Evolutionary conservation across 345 rosid species (phyloP).

Genomic region (Turnera subulata): DNA sequence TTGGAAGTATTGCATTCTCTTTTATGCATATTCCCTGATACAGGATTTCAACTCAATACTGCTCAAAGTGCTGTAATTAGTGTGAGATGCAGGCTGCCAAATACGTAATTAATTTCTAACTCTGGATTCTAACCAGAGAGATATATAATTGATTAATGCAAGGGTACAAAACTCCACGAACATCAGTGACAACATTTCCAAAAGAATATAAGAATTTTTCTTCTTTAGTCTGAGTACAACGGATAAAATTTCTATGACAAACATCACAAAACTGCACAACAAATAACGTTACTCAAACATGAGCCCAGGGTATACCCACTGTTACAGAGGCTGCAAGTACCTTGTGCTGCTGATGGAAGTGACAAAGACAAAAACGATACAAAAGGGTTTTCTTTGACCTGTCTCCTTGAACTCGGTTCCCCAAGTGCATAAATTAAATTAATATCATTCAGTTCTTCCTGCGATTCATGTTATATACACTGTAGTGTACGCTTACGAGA

Average conservation of each 20-base stretch:
- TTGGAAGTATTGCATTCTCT: too few relatives aligned
- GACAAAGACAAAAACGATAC: not conserved
- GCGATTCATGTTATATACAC: conserved; percentile 26
- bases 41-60: too few relatives aligned
- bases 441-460: not conserved
- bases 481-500: too few relatives aligned
- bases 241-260: not conserved
- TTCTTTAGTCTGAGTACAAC: not conserved
- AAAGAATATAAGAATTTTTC: conserved; percentile 1
- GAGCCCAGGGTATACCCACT: not conserved
- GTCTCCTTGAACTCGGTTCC: not conserved
- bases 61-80: too few relatives aligned
- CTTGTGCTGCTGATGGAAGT: too few relatives aligned
- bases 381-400: not conserved
- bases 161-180: too few relatives aligned
- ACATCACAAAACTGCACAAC: conserved; percentile 15
- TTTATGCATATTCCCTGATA: too few relatives aligned
- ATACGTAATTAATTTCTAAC: too few relatives aligned
- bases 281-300: not conserved
- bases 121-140: too few relatives aligned
- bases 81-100: too few relatives aligned
- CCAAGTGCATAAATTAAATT: conserved; percentile 2
- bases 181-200: not conserved
- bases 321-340: too few relatives aligned
- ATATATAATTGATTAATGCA: too few relatives aligned